Percentiles rank a stretch among this genome's conserved stretches.
phyloP scores from a whole-genome alignment of 2,329 filamentous ascomycete species.

The Ceratocystis albifundus region DNA sequence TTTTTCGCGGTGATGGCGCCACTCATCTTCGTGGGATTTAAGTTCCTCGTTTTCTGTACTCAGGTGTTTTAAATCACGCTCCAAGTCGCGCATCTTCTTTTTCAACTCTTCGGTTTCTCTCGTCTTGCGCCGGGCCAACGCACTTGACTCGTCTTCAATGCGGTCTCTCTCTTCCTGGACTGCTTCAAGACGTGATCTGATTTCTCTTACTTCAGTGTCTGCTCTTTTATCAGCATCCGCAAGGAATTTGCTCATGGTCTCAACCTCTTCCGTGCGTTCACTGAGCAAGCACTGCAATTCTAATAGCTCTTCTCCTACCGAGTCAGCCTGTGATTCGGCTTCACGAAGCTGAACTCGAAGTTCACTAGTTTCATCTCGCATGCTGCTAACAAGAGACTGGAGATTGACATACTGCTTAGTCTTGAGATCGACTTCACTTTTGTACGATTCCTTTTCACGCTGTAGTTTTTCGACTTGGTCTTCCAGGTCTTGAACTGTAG shows the following conservation, averaged over 20 bases:
- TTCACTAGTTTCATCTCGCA: constrained; percentile 86
- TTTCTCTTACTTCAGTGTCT: constrained; percentile 72
- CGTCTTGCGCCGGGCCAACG: constrained; percentile 60
- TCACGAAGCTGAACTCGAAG: constrained; percentile 87
- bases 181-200: constrained; percentile 76
- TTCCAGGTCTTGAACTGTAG: constrained; percentile 55
- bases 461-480: constrained; percentile 57
- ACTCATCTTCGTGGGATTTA: constrained; percentile 60
- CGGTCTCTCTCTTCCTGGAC: constrained; percentile 90
- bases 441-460: constrained; percentile 54
- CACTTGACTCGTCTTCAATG: constrained; percentile 79
- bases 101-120: constrained; percentile 82
- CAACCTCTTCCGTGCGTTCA: constrained; percentile 80
- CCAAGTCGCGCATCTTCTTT: constrained; percentile 65
- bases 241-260: constrained; percentile 85
- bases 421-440: constrained; percentile 76
- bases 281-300: constrained; percentile 78
- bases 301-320: constrained; percentile 78
- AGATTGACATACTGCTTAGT: constrained; percentile 74
- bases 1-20: constrained; percentile 61
- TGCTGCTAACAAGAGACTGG: constrained; percentile 74
- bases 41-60: constrained; percentile 68
- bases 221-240: constrained; percentile 76
- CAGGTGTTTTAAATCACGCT: constrained; percentile 60
- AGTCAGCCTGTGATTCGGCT: constrained; percentile 66